Evolutionary conservation across 176 grass and related monocot species (phyloP), one percentile per base, ranked within the genome.

Genomic region (Melocanna baccifera): DNA sequence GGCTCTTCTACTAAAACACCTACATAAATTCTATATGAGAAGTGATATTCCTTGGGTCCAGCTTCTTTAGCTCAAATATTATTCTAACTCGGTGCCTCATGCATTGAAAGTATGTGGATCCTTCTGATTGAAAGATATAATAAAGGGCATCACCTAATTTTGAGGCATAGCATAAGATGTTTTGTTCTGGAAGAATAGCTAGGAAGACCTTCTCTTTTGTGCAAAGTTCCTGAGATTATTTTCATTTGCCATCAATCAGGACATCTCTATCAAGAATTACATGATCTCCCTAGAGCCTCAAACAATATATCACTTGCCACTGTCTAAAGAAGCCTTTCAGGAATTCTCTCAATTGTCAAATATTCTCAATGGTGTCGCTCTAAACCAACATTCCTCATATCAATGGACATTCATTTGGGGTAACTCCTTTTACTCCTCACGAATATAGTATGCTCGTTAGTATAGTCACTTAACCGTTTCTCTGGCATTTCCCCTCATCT

Each of bases 91-190:
- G 9, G 12, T 57, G 6, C 55, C 55, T 7, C 55, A 57, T 18
- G 20, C 20, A 20, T 7, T 2, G 20, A 22, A 57, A 2, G 28
- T 3, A 6, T 2, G 2, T 14, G 29, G 62, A 14, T 65, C 62
- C 12, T 65, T 65, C 5, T 36, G 29, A 29, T 65, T 13, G 62
- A 65, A 16, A 30, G 62, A 36, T 36, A 1, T 65, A 2, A 13
- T 5, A 1, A 30, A 34, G 5, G 2, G 28, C 3, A 1, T 16
- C 4, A 4, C 0, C 1, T 12, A 5, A 2, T 65, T 15, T 2
- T 1, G 12, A 34, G 62, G 23, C 4, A 13, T 36, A 15, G 2
- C 62, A 4, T 3, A 4, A 4, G 0, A n/a, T 0, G 6, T 12
- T 5, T 1, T 30, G 2, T 65, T 65, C 28, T 65, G 0, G 29